Evolutionary conservation across 2,329 filamentous ascomycete genomes (phyloP).

Genomic region (Dactylellina haptotyla): DNA sequence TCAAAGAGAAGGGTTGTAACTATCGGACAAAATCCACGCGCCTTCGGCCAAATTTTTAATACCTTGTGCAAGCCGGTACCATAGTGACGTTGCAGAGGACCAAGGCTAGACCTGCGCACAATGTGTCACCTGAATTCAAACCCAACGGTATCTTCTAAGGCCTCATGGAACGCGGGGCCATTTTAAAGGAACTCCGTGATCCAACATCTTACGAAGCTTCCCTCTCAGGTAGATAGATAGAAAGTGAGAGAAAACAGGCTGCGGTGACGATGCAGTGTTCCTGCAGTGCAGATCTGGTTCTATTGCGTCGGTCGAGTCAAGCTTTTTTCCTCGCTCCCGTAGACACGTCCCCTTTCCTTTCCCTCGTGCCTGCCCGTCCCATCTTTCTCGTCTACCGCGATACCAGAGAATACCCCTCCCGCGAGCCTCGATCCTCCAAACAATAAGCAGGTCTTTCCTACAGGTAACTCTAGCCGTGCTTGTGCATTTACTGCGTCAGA

Average conservation of each 20-base stretch:
- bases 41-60: too few relatives aligned
- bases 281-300: conserved; percentile 3
- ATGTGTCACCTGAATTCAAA: conserved; percentile 3
- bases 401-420: too few relatives aligned
- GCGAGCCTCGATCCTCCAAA: too few relatives aligned
- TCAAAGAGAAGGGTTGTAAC: too few relatives aligned
- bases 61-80: too few relatives aligned
- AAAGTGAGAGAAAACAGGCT: neutral
- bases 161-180: neutral
- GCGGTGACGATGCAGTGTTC: neutral
- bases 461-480: too few relatives aligned
- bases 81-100: neutral
- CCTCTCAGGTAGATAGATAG: too few relatives aligned
- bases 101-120: neutral
- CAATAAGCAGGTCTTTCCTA: too few relatives aligned
- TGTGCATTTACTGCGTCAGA: too few relatives aligned
- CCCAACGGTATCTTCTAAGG: neutral
- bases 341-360: neutral
- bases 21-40: too few relatives aligned
- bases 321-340: neutral
- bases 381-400: too few relatives aligned
- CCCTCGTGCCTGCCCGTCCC: neutral
- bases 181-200: neutral
- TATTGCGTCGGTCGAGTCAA: neutral
- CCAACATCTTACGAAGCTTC: neutral